Percentiles rank a stretch among this genome's conserved stretches.
Evolutionary conservation across 257 asterid species (phyloP).

Genomic region (Lavandula angustifolia): DNA sequence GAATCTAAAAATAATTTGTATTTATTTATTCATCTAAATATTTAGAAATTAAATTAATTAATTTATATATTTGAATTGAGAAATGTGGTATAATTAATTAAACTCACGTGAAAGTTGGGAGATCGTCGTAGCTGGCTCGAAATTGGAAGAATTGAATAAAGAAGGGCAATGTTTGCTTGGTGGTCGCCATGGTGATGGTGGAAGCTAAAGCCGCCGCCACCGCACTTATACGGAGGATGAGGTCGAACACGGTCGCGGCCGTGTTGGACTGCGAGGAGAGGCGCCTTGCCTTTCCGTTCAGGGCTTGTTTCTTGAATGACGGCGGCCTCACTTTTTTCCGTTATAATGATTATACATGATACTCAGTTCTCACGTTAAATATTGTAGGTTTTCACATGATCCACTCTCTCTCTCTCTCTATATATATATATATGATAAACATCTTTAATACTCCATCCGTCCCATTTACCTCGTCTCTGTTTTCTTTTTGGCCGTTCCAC

Average conservation of each 20-base stretch:
- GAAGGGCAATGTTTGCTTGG: conserved; percentile 88
- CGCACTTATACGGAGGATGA: conserved; percentile 66
- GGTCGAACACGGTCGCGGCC: conserved; percentile 62
- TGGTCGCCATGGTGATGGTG: conserved; percentile 69
- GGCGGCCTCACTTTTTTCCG: conserved; percentile 61
- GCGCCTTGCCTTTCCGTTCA: conserved; percentile 78
- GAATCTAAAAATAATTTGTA: conserved; percentile 44
- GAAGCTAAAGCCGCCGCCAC: conserved; percentile 66
- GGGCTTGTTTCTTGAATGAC: conserved; percentile 59
- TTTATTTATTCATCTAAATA: too few species aligned
- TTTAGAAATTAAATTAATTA: too few species aligned
- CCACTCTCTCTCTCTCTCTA: too few species aligned
- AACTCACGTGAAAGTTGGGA: conserved; percentile 75
- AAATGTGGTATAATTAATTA: background rate
- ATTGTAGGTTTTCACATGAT: too few species aligned
- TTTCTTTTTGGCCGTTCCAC: too few species aligned
- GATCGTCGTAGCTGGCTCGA: conserved; percentile 77
- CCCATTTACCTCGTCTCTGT: too few species aligned
- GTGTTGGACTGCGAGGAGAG: conserved; percentile 46
- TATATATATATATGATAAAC: too few species aligned
- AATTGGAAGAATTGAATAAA: conserved; percentile 95
- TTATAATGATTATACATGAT: too few species aligned
- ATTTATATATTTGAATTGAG: background rate
- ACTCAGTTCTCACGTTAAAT: too few species aligned
- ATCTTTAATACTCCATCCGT: too few species aligned